These are phyloP conservation scores for Sclerotinia borealis DNA, from an alignment of 2,329 filamentous ascomycete species.

Conservation along the genomic window DNA sequence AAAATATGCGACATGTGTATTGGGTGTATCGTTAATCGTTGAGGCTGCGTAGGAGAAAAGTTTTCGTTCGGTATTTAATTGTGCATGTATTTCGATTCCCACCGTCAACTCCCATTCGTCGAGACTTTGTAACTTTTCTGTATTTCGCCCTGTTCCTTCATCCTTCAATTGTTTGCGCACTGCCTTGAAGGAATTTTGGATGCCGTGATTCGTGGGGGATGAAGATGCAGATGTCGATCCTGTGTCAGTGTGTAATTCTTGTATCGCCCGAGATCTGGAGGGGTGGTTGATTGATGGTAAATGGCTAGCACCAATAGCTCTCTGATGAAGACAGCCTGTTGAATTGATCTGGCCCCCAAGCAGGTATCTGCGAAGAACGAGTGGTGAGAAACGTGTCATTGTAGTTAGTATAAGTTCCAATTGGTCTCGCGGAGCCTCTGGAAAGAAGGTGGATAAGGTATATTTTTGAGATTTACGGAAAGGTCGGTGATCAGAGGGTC, in stretches of 20 bases:
- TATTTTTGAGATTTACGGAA: background rate
- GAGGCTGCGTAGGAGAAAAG: conserved; percentile 74
- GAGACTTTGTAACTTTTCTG: conserved; percentile 40
- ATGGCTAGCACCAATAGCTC: conserved; percentile 1
- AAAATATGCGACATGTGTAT: conserved; percentile 83
- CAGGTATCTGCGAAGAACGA: conserved; percentile 29
- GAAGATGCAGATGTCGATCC: conserved; percentile 10
- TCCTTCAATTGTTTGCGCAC: conserved; percentile 65
- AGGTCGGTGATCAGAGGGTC: conserved; percentile 5
- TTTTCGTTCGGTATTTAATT: conserved; percentile 83
- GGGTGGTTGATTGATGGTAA: conserved; percentile 13
- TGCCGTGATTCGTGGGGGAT: background rate
- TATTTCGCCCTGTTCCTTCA: conserved; percentile 49
- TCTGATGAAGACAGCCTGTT: conserved; percentile 25
- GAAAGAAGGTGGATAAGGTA: background rate
- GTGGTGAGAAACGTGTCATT: conserved; percentile 28
- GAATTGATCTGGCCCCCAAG: conserved; percentile 26
- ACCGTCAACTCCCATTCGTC: conserved; percentile 83
- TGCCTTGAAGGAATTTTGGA: conserved; percentile 40
- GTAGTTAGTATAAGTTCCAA: no score
- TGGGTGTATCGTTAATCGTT: conserved; percentile 63
- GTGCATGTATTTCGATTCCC: conserved; percentile 94
- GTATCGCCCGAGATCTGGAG: conserved; percentile 17
- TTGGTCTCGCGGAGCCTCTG: conserved; percentile 8
- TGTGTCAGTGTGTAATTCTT: conserved; percentile 15